A percentile compares a stretch with the other conserved stretches of the same genome.
Evolutionary conservation across 371 early-diverging fungal genomes (phyloP).

Genomic region (Rhizomucor miehei): DNA sequence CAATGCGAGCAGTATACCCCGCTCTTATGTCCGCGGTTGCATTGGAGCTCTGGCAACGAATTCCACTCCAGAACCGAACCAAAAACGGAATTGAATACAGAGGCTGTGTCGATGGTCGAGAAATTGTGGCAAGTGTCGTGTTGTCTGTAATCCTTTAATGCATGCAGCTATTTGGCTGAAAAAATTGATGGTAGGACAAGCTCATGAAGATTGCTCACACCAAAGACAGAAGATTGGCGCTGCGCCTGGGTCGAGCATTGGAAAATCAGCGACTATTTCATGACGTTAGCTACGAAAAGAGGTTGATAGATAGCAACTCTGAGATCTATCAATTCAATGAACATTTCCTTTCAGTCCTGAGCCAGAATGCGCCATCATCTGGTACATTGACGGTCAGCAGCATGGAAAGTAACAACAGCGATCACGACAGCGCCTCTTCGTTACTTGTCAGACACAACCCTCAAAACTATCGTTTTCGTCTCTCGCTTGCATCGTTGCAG

Average conservation of each 20-base stretch:
- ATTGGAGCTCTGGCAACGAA: conserved; percentile 56
- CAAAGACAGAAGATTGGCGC: conserved; percentile 72
- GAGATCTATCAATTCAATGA: conserved; percentile 74
- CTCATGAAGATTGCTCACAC: conserved; percentile 56
- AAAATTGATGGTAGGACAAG: background rate
- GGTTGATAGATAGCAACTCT: conserved; percentile 63
- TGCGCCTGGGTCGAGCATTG: conserved; percentile 73
- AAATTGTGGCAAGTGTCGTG: conserved; percentile 57
- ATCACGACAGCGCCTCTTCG: background rate
- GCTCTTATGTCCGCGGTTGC: conserved; percentile 82
- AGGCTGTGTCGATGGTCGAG: conserved; percentile 75
- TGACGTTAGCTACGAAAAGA: conserved; percentile 74
- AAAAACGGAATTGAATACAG: conserved; percentile 81
- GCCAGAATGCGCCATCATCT: conserved; percentile 13
- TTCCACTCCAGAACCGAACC: conserved; percentile 47
- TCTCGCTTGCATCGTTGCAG: conserved; percentile 14
- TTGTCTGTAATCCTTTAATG: background rate
- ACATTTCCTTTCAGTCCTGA: conserved; percentile 13
- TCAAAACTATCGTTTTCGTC: background rate
- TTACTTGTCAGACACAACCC: background rate
- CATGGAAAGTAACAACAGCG: conserved; percentile 8
- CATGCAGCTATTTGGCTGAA: background rate
- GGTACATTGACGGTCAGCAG: conserved; percentile 2
- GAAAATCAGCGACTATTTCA: conserved; percentile 79
- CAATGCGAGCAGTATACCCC: conserved; percentile 31